Conservation (phyloP, 352 stramenopile species). For the Pythium grandisporangium region DNA sequence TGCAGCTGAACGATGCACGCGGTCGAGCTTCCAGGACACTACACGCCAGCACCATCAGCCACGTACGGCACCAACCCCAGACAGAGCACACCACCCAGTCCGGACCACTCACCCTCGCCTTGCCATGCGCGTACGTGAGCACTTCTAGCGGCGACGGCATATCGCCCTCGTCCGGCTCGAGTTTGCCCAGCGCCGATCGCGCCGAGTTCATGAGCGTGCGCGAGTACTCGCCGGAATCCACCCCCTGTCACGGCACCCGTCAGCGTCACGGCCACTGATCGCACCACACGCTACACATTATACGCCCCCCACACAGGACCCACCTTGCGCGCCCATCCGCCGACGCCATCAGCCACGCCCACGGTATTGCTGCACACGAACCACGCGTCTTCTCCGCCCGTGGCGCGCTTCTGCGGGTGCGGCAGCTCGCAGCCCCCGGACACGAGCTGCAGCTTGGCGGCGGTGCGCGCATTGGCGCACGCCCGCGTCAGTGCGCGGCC, state of each 20-base stretch:
- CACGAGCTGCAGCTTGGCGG: slow-evolving; percentile 29
- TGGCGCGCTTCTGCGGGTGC: slow-evolving; percentile 77
- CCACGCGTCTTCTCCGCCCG: slow-evolving; percentile 79
- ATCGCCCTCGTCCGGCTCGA: slow-evolving; percentile 9
- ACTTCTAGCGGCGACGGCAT: slow-evolving; percentile 52
- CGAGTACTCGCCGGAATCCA: slow-evolving; percentile 85
- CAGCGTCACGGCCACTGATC: too few relatives aligned
- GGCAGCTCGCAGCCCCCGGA: slow-evolving; percentile 67
- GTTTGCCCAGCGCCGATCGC: slow-evolving; percentile 13
- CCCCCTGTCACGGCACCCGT: slow-evolving; percentile 52
- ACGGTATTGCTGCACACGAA: slow-evolving; percentile 73
- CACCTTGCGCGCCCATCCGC: slow-evolving; percentile 80
- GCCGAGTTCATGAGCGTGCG: slow-evolving; percentile 68
- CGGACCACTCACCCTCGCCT: slow-evolving; percentile 27
- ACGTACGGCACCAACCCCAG: too few relatives aligned
- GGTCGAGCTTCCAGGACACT: slow-evolving; percentile 78
- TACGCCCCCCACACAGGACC: not conserved
- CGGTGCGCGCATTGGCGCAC: slow-evolving; percentile 14
- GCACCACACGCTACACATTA: not conserved
- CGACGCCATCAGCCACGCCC: slow-evolving; percentile 81
- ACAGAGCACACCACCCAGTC: too few relatives aligned
- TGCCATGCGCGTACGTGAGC: slow-evolving; percentile 56
- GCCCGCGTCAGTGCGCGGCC: too few relatives aligned
- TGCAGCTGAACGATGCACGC: slow-evolving; percentile 78
- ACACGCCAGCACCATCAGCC: too few relatives aligned